Evolutionary conservation across 305 asterid species (phyloP), one percentile per base, ranked within the genome.

Genomic region (Andrographis paniculata): DNA sequence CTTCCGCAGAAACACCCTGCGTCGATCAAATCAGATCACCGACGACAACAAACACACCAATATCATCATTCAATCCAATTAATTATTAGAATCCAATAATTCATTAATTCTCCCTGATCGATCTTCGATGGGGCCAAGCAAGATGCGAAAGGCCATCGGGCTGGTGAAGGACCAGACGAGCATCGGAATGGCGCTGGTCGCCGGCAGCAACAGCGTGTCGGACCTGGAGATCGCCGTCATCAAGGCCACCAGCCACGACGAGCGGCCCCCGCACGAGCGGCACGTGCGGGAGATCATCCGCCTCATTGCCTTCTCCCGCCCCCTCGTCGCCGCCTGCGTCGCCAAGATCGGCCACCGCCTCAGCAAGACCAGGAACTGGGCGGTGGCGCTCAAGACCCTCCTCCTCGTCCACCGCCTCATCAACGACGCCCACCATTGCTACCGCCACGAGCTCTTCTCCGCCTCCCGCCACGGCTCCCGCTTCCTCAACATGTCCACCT

Each of bases 111-210:
- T n/a, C n/a, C n/a, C n/a, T n/a, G n/a, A n/a, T n/a, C n/a, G n/a
- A n/a, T n/a, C n/a, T n/a, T n/a, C n/a, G 7, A 50, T 89, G 97
- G 94, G 82, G 69, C 70, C 87, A 17, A 67, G 91, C 77, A 91
- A 69, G 76, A 37, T 87, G 10, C 66, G 73, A 16, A 63, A 72
- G 44, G 95, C 92, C 14, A 80, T 87, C n/a, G 93, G 87, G 31
- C 93, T 92, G n/a, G 73, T 87, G 1, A 91, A 91, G 71, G 99
- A 91, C 62, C 83, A 49, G 3, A 83, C 96, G 9, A 91, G 84
- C 79, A 91, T 91, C 42, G 52, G 92, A 66, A 63, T 91, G 11
- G 96, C 96, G 35, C 87, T 74, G 76, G 69, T 80, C 0, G 62
- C 66, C 8, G 48, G 70, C 57, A 62, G 71, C 50, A 68, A 66